Base-by-base conservation (phyloP, 2,329 filamentous ascomycete species). In the Fusarium sp. region DNA sequence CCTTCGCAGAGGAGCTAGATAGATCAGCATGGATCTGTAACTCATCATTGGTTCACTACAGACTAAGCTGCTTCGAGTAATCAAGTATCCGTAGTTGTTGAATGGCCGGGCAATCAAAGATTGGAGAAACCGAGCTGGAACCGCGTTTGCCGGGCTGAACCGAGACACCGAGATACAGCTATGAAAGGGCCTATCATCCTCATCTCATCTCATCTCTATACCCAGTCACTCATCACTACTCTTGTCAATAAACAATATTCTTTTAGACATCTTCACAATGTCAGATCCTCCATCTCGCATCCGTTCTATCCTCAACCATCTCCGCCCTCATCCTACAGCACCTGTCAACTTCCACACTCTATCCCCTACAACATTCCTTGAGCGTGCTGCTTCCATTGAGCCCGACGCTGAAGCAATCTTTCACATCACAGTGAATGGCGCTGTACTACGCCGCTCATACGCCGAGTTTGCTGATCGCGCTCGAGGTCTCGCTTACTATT, bases 321-420 rank as follows among this genome's bases (percentile, higher is more conserved):
- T 87, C 37, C 73, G 79, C 28, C 77, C 79, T 37, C 68, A 74
- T 29, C 78, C 80, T 16, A 80, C 71, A 58, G 81, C 83, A 64
- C 84, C 83, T 69, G 79, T 84, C 75, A 89, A 93, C 79, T 86
- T 92, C 74, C 92, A 95, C 80, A 89, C 91, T 18, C 88, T 98
- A 29, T 94, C 93, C 3, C 95, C 95, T 0, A 97, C 94, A 5
- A 91, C 89, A 79, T 98, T 97, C 78, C 84, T 97, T 23, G 92
- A 93, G 70, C 91, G 95, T 54, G 94, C 95, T 20, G 94, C 94
- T 9, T 85, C 88, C 44, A 96, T 98, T 75, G 95, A 98, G 80
- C 95, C 95, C 8, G 84, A 94, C 76, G 93, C 92, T 15, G 86
- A 91, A 71, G 95, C 94, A 35, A 92, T 98, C 76, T 91, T 94